Evolutionary conservation across 2,329 filamentous ascomycete genomes (phyloP).

Genomic region (Pyrenophora teres): DNA sequence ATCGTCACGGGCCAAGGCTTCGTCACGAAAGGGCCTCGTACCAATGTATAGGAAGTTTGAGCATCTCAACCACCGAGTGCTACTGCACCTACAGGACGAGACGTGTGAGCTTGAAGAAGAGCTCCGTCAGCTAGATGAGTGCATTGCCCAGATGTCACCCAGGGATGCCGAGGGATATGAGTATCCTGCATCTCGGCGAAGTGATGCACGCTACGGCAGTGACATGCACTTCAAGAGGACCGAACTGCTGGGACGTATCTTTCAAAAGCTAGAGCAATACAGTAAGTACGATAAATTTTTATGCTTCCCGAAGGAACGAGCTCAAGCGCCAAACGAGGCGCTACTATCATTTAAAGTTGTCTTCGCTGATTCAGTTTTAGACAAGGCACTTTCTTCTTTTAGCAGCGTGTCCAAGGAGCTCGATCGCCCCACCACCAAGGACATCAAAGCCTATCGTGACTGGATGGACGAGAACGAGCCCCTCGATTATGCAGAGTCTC

Average conservation of each 20-base stretch:
- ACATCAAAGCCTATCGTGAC: conserved; percentile 59
- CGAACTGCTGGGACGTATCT: conserved; percentile 65
- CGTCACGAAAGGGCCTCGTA: conserved; percentile 23
- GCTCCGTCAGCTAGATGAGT: conserved; percentile 70
- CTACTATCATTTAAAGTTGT: not conserved
- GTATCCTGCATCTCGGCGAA: conserved; percentile 63
- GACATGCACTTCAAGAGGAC: conserved; percentile 66
- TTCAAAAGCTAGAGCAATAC: conserved; percentile 69
- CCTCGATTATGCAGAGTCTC: conserved; percentile 63
- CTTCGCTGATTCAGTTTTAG: conserved; percentile 25
- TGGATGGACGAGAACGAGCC: conserved; percentile 62
- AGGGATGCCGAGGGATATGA: conserved; percentile 33
- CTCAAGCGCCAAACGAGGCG: not conserved
- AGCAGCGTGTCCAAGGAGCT: conserved; percentile 58
- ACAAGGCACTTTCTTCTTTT: conserved; percentile 64
- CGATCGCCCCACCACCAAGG: conserved; percentile 54
- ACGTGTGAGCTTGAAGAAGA: conserved; percentile 80
- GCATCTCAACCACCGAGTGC: conserved; percentile 76
- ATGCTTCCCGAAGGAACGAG: not conserved
- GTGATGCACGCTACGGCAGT: conserved; percentile 59
- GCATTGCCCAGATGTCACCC: conserved; percentile 52
- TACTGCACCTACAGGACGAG: conserved; percentile 85
- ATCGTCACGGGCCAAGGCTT: conserved; percentile 22
- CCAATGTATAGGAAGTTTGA: conserved; percentile 86
- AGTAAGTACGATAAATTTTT: conserved; percentile 51